These are phyloP conservation scores for Pelargonium nanum DNA, from an alignment of 345 rosid genomes.

Conservation along the genomic window DNA sequence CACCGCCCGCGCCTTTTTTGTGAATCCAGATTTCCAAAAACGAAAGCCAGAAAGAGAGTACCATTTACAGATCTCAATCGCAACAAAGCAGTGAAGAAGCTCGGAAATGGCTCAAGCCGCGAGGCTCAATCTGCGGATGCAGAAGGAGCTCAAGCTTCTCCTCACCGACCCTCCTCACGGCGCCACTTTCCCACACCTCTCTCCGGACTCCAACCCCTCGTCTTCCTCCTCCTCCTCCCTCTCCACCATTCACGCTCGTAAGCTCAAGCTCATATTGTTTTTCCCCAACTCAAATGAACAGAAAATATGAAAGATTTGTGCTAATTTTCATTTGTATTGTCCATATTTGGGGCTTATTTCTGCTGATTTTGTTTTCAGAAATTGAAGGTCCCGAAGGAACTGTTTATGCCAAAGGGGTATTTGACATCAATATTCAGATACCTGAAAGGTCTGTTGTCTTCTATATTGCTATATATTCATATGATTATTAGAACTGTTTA, in stretches of 20 bases:
- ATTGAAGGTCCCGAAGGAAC: conserved; percentile 71
- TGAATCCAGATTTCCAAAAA: not conserved
- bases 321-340: too few species aligned
- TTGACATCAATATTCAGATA: conserved; percentile 55
- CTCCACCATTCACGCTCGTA: conserved; percentile 63
- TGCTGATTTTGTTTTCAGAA: conserved; percentile 18
- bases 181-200: conserved; percentile 54
- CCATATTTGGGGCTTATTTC: not conserved
- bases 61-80: not conserved
- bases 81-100: not conserved
- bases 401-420: conserved; percentile 61
- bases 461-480: not conserved
- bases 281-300: too few species aligned
- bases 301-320: too few species aligned
- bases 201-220: conserved; percentile 31
- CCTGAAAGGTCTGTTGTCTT: conserved; percentile 44
- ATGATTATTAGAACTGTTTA: not conserved
- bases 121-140: conserved; percentile 61
- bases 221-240: conserved; percentile 16
- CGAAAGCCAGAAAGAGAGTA: not conserved
- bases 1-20: not conserved
- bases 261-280: conserved; percentile 10
- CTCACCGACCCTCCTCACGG: conserved; percentile 74
- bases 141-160: conserved; percentile 74
- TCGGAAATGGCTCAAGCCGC: conserved; percentile 70